Base-by-base conservation (phyloP, 768 basidiomycete genomes). In the Tylopilus sp. region DNA sequence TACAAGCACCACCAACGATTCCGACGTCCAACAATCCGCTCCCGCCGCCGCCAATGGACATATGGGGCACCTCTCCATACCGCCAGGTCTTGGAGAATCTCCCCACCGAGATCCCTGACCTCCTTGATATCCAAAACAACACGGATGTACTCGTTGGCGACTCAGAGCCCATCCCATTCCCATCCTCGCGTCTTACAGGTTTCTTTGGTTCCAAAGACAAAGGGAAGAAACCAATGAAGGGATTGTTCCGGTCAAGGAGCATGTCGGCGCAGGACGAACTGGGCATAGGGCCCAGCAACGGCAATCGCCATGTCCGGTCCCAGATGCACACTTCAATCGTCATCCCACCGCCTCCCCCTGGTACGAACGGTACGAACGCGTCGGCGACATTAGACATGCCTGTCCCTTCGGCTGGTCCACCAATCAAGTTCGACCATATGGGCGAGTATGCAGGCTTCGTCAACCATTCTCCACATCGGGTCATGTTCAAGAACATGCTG, bases 381-480 rank as follows among this genome's bases (percentile, higher is more conserved):
- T 21, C 33, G 1, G 25, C 40, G 23, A 15, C 22, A 28, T 11
- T 21, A 12, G 55, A 44, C 13, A 52, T 51, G 42, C 64, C 68
- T 44, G 44, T 40, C 36, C 60, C 55, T 11, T 18, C 60, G 20
- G 56, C 40, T 4, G 57, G 55, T 30, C 55, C 63, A 20, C 60
- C 61, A 40, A 40, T 79, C 53, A 65, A 64, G 52, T 78, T 83
- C 63, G 68, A 77, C 53, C 73, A 80, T 50, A 67, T 66, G 0
- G 58, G 67, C 28, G 65, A 70, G 13, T 73, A 71, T 47, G 61
- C 72, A 0, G 76, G 75, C 1, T 83, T 90, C 65, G 69, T 86
- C 64, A 86, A 82, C 59, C 80, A 83, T 57, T 88, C 89, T 1
- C 78, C 73, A 1, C 81, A 88, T 58, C 74, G 73, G 5, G 76